A percentile compares a stretch with the other conserved stretches of the same genome.
Evolutionary conservation across 768 basidiomycete genomes (phyloP).

Genomic region (Leccinum ochraceum): DNA sequence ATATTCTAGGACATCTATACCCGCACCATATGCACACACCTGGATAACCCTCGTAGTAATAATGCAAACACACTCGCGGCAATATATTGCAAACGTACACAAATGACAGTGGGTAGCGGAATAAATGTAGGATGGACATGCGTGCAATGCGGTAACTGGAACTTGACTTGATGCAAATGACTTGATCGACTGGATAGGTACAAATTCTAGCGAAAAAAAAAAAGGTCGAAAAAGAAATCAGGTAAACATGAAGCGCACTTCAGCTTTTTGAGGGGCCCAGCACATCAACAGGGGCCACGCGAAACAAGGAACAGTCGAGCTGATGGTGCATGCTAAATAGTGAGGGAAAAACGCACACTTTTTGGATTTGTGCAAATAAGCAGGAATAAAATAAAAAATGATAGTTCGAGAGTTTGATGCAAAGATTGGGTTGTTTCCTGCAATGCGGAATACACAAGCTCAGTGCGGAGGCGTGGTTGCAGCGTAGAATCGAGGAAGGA

Average conservation of each 20-base stretch:
- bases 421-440: constrained; percentile 32
- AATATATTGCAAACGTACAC: constrained; percentile 31
- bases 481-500: constrained; percentile 22
- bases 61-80: constrained; percentile 26
- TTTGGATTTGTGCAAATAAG: constrained; percentile 37
- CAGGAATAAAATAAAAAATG: constrained; percentile 34
- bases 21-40: constrained; percentile 8
- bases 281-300: constrained; percentile 15
- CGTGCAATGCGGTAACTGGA: constrained; percentile 22
- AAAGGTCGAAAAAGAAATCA: constrained; percentile 12
- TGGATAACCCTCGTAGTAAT: constrained; percentile 1
- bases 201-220: constrained; percentile 28
- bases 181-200: constrained; percentile 22
- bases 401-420: constrained; percentile 34
- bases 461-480: constrained; percentile 18
- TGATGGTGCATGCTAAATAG: constrained; percentile 33
- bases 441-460: constrained; percentile 24
- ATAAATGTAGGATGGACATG: constrained; percentile 27
- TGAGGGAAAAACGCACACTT: constrained; percentile 24
- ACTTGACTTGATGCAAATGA: constrained; percentile 30
- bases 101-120: constrained; percentile 32
- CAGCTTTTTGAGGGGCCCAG: constrained; percentile 26
- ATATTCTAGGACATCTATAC: constrained; percentile 24
- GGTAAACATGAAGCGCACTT: constrained; percentile 31
- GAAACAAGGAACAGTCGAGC: constrained; percentile 23